A percentile compares a stretch with the other conserved stretches of the same genome.
phyloP scores from a whole-genome alignment of 495 filamentous ascomycete species.

The Talaromyces wortmannii region DNA sequence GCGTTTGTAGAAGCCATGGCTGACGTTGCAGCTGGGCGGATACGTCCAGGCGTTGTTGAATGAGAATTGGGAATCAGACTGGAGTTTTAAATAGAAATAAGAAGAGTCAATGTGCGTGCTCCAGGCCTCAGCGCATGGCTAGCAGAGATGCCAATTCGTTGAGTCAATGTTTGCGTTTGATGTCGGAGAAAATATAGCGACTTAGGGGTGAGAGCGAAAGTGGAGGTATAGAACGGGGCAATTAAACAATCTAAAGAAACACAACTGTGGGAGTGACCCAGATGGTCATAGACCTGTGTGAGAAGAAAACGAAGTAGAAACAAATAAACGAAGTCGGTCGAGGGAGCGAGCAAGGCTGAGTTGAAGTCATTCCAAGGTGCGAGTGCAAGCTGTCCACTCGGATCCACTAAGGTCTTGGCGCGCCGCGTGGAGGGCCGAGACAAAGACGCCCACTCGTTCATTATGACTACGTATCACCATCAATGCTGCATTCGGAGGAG shows the following conservation, averaged over 20 bases:
- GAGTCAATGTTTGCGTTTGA: neutral
- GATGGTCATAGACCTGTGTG: no score
- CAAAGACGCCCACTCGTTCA: no score
- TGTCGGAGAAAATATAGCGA: neutral
- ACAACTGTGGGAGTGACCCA: no score
- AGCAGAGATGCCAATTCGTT: neutral
- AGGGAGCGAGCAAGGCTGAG: neutral
- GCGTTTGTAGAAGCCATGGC: constrained; percentile 26
- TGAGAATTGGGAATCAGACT: neutral
- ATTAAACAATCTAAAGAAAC: no score
- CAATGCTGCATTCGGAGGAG: no score
- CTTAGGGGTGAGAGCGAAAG: neutral
- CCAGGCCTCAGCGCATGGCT: neutral
- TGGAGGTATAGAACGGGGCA: neutral
- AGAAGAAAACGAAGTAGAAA: neutral
- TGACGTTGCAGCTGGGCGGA: constrained; percentile 5
- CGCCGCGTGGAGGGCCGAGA: no score
- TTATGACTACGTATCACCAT: no score
- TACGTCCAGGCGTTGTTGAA: neutral
- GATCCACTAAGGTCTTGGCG: no score
- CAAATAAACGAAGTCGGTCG: neutral
- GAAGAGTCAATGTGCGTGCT: no score
- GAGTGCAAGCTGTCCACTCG: neutral
- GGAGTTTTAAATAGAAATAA: neutral
- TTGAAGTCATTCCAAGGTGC: neutral